A percentile compares a stretch with the other conserved stretches of the same genome.
phyloP scores from a whole-genome alignment of 192 early-diverging fungal genomes.

The Chytriomyces hyalinus region DNA sequence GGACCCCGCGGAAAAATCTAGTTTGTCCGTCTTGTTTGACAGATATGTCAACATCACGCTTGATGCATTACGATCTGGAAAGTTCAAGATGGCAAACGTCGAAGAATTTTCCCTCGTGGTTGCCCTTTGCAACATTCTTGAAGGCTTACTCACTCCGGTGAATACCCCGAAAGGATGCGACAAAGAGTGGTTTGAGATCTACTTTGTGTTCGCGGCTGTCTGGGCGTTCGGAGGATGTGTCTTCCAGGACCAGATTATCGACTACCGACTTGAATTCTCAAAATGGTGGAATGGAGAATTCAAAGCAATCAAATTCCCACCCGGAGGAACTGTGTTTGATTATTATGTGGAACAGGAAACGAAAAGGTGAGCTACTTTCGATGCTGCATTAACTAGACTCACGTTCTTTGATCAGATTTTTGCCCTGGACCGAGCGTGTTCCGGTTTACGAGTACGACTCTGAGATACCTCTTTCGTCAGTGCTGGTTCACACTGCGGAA shows the following conservation, averaged over 20 bases:
- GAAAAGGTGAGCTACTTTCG: slow-evolving; percentile 42
- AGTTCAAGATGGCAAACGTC: slow-evolving; percentile 67
- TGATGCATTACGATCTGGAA: slow-evolving; percentile 60
- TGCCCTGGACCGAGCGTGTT: slow-evolving; percentile 67
- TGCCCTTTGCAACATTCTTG: slow-evolving; percentile 66
- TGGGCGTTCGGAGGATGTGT: slow-evolving; percentile 72
- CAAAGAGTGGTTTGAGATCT: slow-evolving; percentile 74
- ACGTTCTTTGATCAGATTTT: slow-evolving; percentile 36
- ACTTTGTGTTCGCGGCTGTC: slow-evolving; percentile 71
- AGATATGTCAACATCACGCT: slow-evolving; percentile 65
- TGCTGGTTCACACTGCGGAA: slow-evolving; percentile 68
- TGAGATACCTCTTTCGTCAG: slow-evolving; percentile 60
- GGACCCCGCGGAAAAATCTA: slow-evolving; percentile 64
- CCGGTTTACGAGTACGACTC: slow-evolving; percentile 61
- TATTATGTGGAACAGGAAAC: slow-evolving; percentile 65
- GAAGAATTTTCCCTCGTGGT: slow-evolving; percentile 69
- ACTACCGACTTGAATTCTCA: slow-evolving; percentile 65
- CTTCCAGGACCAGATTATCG: slow-evolving; percentile 66
- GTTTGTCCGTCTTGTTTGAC: slow-evolving; percentile 64
- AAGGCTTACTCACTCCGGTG: slow-evolving; percentile 62
- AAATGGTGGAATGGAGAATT: slow-evolving; percentile 74
- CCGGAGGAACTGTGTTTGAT: slow-evolving; percentile 67
- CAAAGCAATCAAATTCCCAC: slow-evolving; percentile 65
- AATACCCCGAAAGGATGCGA: slow-evolving; percentile 73
- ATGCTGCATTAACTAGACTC: neutral